phyloP scores from a whole-genome alignment of 768 basidiomycete genomes.

The Russula sp. region DNA sequence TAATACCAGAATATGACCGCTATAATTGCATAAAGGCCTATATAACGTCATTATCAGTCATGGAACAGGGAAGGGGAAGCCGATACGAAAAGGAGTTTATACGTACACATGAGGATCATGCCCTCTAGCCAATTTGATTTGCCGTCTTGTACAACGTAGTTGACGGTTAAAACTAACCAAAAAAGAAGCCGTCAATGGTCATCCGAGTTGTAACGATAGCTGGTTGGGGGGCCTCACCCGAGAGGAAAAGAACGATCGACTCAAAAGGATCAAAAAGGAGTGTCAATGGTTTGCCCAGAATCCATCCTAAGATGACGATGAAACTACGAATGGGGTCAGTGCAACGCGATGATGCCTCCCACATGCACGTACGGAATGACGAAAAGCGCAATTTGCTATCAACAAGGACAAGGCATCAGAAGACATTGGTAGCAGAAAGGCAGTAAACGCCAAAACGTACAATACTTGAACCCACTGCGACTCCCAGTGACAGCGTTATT shows the following conservation, averaged over 20 bases:
- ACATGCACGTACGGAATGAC: constrained; percentile 70
- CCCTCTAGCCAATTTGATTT: constrained; percentile 87
- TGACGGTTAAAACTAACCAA: constrained; percentile 74
- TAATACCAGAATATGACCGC: constrained; percentile 68
- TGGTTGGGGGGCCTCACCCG: constrained; percentile 37
- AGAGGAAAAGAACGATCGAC: constrained; percentile 45
- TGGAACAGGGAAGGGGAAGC: neutral
- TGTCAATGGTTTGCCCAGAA: constrained; percentile 72
- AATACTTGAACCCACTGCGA: constrained; percentile 85
- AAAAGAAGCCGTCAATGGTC: neutral
- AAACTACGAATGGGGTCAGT: constrained; percentile 45
- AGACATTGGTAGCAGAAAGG: neutral
- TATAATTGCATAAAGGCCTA: constrained; percentile 69
- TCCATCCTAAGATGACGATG: constrained; percentile 76
- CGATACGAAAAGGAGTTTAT: neutral
- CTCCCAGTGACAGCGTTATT: constrained; percentile 79
- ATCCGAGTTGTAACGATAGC: neutral
- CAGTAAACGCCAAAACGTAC: constrained; percentile 43
- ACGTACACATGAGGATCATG: constrained; percentile 63
- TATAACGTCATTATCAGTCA: constrained; percentile 17
- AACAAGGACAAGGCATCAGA: neutral
- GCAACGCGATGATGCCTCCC: neutral
- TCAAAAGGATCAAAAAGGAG: constrained; percentile 53
- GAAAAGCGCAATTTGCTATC: constrained; percentile 78
- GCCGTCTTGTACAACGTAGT: constrained; percentile 76